Evolutionary conservation across 805 yeast species (phyloP).

Genomic region (Metschnikowia gruessii): DNA sequence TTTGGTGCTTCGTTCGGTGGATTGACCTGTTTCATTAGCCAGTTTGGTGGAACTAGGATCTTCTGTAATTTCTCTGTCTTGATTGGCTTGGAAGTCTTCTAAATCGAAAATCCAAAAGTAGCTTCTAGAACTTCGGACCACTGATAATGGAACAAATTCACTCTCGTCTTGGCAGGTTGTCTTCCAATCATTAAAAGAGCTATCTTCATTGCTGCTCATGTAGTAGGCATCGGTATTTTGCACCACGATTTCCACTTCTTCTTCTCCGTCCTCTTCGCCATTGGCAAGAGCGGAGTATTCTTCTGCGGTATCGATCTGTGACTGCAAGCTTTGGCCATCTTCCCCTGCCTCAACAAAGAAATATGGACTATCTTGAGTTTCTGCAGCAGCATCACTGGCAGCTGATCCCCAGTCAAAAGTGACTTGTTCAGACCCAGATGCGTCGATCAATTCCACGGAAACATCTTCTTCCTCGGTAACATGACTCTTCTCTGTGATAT

Average conservation of each 20-base stretch:
- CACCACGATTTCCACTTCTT: no score
- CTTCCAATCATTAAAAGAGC: conserved; percentile 1
- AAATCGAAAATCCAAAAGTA: no score
- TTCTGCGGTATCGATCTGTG: no score
- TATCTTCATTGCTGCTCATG: conserved; percentile 4
- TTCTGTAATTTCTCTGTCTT: neutral
- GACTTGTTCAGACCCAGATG: neutral
- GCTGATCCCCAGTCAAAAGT: conserved; percentile 1
- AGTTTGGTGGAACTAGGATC: neutral
- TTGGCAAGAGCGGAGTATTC: no score
- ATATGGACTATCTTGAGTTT: neutral
- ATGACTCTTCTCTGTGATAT: no score
- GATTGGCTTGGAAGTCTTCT: no score
- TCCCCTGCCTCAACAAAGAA: neutral
- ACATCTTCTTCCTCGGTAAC: neutral
- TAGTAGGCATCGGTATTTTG: neutral
- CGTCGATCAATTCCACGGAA: neutral
- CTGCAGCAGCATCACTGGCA: neutral
- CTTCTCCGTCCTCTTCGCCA: no score
- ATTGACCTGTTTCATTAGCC: neutral
- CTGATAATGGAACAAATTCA: neutral
- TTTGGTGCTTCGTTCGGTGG: neutral
- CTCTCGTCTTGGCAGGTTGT: neutral
- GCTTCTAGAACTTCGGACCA: conserved; percentile 1
- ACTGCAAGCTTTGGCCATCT: neutral